Base-by-base conservation (phyloP, 805 yeast species). In the Candida patagonica region DNA sequence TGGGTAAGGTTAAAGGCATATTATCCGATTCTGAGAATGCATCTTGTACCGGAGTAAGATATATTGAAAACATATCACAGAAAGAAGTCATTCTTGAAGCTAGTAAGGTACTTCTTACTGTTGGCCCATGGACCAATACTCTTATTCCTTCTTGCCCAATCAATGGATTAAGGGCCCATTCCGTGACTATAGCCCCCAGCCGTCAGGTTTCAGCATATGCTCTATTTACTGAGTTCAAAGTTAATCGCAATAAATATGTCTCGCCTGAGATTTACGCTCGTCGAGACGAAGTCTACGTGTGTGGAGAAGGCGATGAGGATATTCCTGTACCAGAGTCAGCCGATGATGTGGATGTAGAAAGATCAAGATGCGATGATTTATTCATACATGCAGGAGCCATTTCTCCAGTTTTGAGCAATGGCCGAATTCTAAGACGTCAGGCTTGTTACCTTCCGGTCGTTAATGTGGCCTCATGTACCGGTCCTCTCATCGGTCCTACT, bases 111-210 rank as follows among this genome's bases (percentile, higher is more conserved):
- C 78, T 89, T 8, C 66, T 92, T 52, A 68, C 94, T 0, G 83
- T 85, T 50, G 98, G 98, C 0, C 98, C 98, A 9, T 89, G 98
- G 98, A 87, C 96, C 2, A 80, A 95, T 1, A 80, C 79, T 53
- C 74, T 89, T 31, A 63, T 89, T 43, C 94, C 95, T 2, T 87
- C 82, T 49, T 88, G 97, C 57, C 98, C 97, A 22, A 87, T 89
- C 9, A 79, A 89, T 2, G 96, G 96, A 4, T 66, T 89, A 47
- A 71, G 96, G 50, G 97, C 97, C 1, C 97, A 92, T 62, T 85
- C 96, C 21, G 88, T 89, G 55, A 87, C 96, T 1, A 16, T 37
- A 13, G 33, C 40, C 8, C 96, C 97, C 3, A 73, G 78, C 42
- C 68, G 72, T 40, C 80, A 76, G 33, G 94, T 88, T n/a, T 73